Evolutionary conservation across 768 basidiomycete genomes (phyloP), one percentile per base, ranked within the genome.

Genomic region (Panaeolus papilionaceus): DNA sequence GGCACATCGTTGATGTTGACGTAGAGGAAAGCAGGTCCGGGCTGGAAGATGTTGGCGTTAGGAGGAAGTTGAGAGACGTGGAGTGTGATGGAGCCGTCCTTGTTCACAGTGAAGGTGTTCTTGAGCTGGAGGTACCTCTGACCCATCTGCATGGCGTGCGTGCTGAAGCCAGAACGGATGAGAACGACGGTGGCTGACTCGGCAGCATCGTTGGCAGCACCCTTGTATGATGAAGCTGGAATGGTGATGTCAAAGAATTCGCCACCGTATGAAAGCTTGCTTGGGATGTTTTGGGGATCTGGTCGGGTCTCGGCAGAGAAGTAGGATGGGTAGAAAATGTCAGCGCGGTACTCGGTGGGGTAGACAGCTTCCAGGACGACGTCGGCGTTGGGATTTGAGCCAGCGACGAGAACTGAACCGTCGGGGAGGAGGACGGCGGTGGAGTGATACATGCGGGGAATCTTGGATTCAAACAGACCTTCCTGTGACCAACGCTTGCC

Each of bases 341-440:
- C 95, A 1, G 91, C 90, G 28, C 88, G 81, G 73, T 96, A 96
- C 33, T 89, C 87, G 1, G 95, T 95, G 1, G 91, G 89, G 82
- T 83, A 95, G 37, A 82, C 42, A 6, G 86, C 84, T 18, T 80
- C 76, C 26, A 80, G 68, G 71, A 91, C 89, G 67, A 92, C 90
- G 73, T 98, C 96, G 38, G 92, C 83, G 74, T 96, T 96, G 2
- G 96, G 96, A 80, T 98, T 98, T 38, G 94, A 95, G 10, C 97
- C 97, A 42, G 93, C 94, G 70, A 97, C 86, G 54, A 98, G 77
- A 54, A 99, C 90, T 5, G 92, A 92, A 0, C 88, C 93, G 68
- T 93, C 95, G 11, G 95, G 91, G n/a, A 98, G 87, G 37, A 98
- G 87, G 16, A 96, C 85, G 9, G 95, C 96, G 0, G 88, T 86